phyloP scores from a whole-genome alignment of 306 rosid species.

The Cucurbita ficifolia region DNA sequence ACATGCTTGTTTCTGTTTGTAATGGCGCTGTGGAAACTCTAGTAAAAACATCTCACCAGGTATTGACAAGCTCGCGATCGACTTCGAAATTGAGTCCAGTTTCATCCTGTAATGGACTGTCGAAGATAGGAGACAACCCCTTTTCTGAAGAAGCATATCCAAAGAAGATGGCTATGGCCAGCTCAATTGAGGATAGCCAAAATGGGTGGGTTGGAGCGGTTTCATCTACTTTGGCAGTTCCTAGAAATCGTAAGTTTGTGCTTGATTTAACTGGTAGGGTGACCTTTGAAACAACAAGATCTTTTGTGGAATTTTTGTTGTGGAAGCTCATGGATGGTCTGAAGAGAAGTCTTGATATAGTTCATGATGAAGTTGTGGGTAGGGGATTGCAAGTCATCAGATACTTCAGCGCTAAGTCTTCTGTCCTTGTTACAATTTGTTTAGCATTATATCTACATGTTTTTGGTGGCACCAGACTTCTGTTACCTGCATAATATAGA shows the following conservation, averaged over 20 bases:
- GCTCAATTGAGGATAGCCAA: conserved; percentile 13
- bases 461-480: conserved; percentile 40
- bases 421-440: conserved; percentile 62
- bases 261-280: conserved; percentile 79
- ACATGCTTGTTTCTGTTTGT: conserved; percentile 47
- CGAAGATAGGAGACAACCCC: conserved; percentile 7
- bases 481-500: conserved; percentile 42
- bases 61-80: conserved; percentile 28
- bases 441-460: conserved; percentile 69
- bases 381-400: conserved; percentile 55
- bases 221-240: conserved; percentile 64
- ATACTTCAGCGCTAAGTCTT: conserved; percentile 67
- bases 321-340: conserved; percentile 48
- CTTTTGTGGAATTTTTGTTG: conserved; percentile 45
- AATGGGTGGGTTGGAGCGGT: conserved; percentile 48
- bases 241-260: conserved; percentile 55
- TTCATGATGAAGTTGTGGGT: conserved; percentile 45
- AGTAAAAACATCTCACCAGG: conserved; percentile 70
- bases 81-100: conserved; percentile 10
- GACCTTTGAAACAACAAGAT: conserved; percentile 57
- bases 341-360: conserved; percentile 34
- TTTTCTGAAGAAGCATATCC: conserved; percentile 23
- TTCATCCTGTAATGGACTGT: conserved; percentile 13
- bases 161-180: conserved; percentile 15
- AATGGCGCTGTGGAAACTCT: conserved; percentile 84